Conservation (phyloP, 495 filamentous ascomycete species). For the Penicillium cataractarum region DNA sequence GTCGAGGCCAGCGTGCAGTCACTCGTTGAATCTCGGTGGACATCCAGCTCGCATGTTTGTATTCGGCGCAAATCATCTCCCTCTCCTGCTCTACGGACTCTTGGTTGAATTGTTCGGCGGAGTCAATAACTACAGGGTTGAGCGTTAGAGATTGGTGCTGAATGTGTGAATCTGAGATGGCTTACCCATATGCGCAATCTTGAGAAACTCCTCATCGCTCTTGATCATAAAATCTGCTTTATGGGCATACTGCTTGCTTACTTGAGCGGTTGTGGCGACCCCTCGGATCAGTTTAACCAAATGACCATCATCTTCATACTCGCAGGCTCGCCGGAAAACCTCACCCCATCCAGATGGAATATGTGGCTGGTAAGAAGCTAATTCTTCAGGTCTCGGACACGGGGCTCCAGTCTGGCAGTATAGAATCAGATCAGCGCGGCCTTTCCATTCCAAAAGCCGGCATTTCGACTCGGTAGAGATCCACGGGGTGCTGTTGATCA, state of each 20-base stretch:
- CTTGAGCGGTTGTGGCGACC: slow-evolving; percentile 34
- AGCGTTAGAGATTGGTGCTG: not conserved
- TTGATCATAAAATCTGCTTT: slow-evolving; percentile 28
- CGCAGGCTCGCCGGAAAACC: slow-evolving; percentile 32
- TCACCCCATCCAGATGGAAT: slow-evolving; percentile 33
- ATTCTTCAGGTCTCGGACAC: slow-evolving; percentile 17
- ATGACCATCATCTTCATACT: slow-evolving; percentile 45
- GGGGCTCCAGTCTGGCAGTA: slow-evolving; percentile 36
- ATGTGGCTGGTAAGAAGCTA: slow-evolving; percentile 21
- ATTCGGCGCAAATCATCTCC: slow-evolving; percentile 19
- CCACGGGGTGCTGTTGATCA: slow-evolving; percentile 32
- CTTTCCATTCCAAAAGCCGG: slow-evolving; percentile 42
- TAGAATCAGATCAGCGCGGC: slow-evolving; percentile 37
- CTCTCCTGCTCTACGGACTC: slow-evolving; percentile 14
- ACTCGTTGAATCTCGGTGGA: slow-evolving; percentile 23
- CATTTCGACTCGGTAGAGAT: slow-evolving; percentile 31
- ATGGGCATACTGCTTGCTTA: slow-evolving; percentile 15
- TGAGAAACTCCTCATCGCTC: slow-evolving; percentile 35
- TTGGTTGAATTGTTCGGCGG: slow-evolving; percentile 24
- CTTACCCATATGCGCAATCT: slow-evolving; percentile 37
- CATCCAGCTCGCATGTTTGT: slow-evolving; percentile 17
- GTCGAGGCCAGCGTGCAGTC: slow-evolving; percentile 25
- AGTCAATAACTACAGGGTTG: slow-evolving; percentile 19
- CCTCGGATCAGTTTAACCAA: slow-evolving; percentile 42
- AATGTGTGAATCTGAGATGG: no score